Percentiles rank a stretch among this genome's conserved stretches.
Conservation (phyloP, 2,329 filamentous ascomycete species). For the Clonostachys byssicola region DNA sequence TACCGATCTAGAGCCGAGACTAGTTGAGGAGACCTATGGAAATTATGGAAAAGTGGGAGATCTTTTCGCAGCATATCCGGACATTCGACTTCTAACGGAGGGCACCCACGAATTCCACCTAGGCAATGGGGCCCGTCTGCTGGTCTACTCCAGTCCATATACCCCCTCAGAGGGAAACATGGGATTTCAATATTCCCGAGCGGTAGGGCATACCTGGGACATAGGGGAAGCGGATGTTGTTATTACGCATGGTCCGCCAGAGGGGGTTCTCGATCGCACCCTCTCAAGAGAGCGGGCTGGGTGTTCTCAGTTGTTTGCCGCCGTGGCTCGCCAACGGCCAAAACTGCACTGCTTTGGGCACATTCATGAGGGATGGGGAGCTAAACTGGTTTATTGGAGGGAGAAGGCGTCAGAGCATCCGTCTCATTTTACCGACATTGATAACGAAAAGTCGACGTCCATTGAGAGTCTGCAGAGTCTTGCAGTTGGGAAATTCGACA, state of each 20-base stretch:
- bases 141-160: slow-evolving; percentile 38
- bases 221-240: slow-evolving; percentile 19
- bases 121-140: slow-evolving; percentile 31
- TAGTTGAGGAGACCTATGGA: slow-evolving; percentile 22
- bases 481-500: not conserved
- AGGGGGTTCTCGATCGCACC: slow-evolving; percentile 34
- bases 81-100: slow-evolving; percentile 33
- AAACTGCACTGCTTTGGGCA: slow-evolving; percentile 30
- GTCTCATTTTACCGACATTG: slow-evolving; percentile 41
- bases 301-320: slow-evolving; percentile 20
- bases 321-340: slow-evolving; percentile 18
- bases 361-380: slow-evolving; percentile 24
- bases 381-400: slow-evolving; percentile 43
- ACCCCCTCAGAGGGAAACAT: slow-evolving; percentile 32
- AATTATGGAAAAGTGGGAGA: slow-evolving; percentile 22
- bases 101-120: slow-evolving; percentile 32
- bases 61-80: slow-evolving; percentile 18
- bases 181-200: slow-evolving; percentile 36
- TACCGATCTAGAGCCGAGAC: not conserved
- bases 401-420: slow-evolving; percentile 13
- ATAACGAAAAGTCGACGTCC: slow-evolving; percentile 32
- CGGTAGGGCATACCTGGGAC: slow-evolving; percentile 13
- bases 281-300: slow-evolving; percentile 16
- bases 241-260: slow-evolving; percentile 27
- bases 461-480: slow-evolving; percentile 23